Base-by-base conservation (phyloP, 106 monocot genomes). In the Triglochin maritima region DNA sequence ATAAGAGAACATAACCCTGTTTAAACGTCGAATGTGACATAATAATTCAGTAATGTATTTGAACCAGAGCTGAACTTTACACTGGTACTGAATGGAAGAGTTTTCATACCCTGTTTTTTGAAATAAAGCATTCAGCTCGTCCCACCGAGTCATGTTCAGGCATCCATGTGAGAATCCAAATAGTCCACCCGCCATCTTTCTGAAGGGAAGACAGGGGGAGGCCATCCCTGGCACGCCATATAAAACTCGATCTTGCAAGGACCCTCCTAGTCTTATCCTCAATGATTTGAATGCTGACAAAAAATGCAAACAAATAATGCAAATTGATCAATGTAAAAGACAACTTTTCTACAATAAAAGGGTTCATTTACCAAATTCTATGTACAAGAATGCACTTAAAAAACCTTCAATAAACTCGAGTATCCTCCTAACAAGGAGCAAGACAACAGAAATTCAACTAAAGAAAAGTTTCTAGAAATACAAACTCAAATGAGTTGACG, bases 101-200 rank as follows among this genome's bases (percentile, higher is more conserved):
- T 57, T 62, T 4, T 4, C 58, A 73, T 87, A 87, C 94, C 89
- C 81, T 63, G 87, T 87, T 60, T 81, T 84, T 42, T 68, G 61
- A 53, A 94, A 89, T 60, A 94, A 65, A 69, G 7, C 1, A 63
- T 86, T 94, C 9, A 94, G 59, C 57, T 85, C 75, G 63, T 95
- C 94, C 94, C 94, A 90, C 46, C 85, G 87, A 41, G 14, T 57
- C 76, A 85, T 81, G 79, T 68, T 85, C 67, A 95, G 61, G 69
- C 94, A 95, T 46, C 87, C 94, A 50, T 54, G 47, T 17, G 94
- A 83, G 64, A 95, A 95, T 5, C 89, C 87, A 66, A 95, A 95
- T 57, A 95, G 70, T 1, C 83, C 87, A 63, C 54, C 80, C 48
- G 62, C 7, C 47, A 17, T 73, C 44, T 70, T 77, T 64, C 12